phyloP scores from a whole-genome alignment of 2,329 filamentous ascomycete species.

The Paraconiothyrium brasiliense region DNA sequence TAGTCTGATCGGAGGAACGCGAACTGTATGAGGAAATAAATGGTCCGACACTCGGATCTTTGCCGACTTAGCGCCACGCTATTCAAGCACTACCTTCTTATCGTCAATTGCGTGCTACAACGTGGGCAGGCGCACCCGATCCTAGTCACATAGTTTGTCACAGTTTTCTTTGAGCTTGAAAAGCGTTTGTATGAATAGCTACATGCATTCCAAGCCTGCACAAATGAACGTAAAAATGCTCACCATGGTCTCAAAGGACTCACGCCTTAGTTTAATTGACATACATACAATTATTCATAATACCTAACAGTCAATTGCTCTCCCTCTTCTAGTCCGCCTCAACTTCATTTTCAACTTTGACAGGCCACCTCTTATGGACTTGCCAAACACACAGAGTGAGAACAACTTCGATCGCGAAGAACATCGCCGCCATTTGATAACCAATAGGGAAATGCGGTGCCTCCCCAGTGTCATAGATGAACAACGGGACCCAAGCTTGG shows the following conservation, averaged over 20 bases:
- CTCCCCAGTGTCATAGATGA: conserved; percentile 26
- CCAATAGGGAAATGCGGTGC: conserved; percentile 32
- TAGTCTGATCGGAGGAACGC: background rate
- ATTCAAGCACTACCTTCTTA: background rate
- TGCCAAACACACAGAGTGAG: conserved; percentile 20
- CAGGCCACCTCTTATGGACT: conserved; percentile 2
- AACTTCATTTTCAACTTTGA: conserved; percentile 6
- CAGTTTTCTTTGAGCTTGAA: too few relatives aligned
- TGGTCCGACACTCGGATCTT: background rate
- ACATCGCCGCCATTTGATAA: conserved; percentile 39
- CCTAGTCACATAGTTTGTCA: background rate
- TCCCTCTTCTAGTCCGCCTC: background rate
- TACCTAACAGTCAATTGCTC: background rate
- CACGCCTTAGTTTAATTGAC: background rate
- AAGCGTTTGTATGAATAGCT: too few relatives aligned
- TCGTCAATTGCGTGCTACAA: conserved; percentile 4
- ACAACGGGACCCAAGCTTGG: conserved; percentile 29
- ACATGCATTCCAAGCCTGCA: too few relatives aligned
- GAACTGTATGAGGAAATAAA: background rate
- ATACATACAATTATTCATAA: background rate
- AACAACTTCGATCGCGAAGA: conserved; percentile 33
- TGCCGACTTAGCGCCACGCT: background rate
- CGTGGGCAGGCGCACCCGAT: background rate
- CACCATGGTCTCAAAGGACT: too few relatives aligned
- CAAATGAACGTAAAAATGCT: too few relatives aligned